Evolutionary conservation across 176 grass and related monocot species (phyloP).

Genomic region (Poa pratensis): DNA sequence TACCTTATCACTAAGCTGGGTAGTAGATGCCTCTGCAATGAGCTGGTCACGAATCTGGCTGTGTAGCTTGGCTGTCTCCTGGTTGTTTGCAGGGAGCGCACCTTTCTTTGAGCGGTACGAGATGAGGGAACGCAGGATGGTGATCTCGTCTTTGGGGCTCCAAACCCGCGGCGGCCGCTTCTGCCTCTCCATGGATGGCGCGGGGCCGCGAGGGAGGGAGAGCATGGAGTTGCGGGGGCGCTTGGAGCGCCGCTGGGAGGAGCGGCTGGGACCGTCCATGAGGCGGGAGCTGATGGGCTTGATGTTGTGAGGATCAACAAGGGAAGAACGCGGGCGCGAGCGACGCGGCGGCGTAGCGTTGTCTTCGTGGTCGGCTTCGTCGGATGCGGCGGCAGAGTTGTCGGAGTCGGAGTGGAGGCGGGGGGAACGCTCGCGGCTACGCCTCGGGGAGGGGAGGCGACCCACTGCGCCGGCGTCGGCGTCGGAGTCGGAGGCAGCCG

Average conservation of each 20-base stretch:
- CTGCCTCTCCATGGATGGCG: conserved; percentile 33
- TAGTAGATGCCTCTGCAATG: conserved; percentile 44
- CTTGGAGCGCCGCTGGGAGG: conserved; percentile 51
- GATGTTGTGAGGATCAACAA: conserved; percentile 36
- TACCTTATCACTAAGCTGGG: conserved; percentile 63
- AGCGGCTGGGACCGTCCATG: conserved; percentile 45
- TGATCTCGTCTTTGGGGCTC: conserved; percentile 53
- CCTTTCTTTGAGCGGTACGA: conserved; percentile 54
- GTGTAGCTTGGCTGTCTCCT: conserved; percentile 48
- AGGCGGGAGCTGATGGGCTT: conserved; percentile 73
- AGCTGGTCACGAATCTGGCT: conserved; percentile 48
- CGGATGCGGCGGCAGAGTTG: conserved; percentile 24
- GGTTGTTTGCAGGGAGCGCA: conserved; percentile 40
- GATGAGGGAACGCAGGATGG: conserved; percentile 54
- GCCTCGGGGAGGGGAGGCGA: conserved; percentile 8
- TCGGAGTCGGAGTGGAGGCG: conserved; percentile 41
- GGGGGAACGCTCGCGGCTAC: conserved; percentile 21
- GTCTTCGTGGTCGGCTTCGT: conserved; percentile 42
- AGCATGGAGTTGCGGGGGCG: conserved; percentile 40
- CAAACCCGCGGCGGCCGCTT: conserved; percentile 63
- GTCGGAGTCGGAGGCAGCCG: conserved; percentile 24
- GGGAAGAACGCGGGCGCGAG: conserved; percentile 16
- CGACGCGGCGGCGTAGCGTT: conserved; percentile 38
- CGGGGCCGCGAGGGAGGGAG: background rate
- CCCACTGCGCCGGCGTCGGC: background rate